Percentiles rank a stretch among this genome's conserved stretches.
Conservation (phyloP, 176 grass and related monocot genomes). For the sorghum (Sorghum bicolor) region DNA sequence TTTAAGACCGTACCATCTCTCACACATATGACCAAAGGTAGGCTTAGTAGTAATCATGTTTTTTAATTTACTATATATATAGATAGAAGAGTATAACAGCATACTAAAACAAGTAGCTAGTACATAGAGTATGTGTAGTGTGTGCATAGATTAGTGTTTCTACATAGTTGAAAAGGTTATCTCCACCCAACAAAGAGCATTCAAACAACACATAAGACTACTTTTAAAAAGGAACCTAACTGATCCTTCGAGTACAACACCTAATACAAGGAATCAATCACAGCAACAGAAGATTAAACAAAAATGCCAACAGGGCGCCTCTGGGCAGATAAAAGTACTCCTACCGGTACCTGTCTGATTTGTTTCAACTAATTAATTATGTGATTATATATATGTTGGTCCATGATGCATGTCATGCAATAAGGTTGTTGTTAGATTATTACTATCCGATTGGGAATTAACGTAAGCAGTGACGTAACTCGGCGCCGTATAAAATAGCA, state of each 20-base stretch:
- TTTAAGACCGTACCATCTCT: background rate
- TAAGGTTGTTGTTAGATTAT: constrained; percentile 35
- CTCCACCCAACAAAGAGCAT: constrained; percentile 14
- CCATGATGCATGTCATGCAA: constrained; percentile 30
- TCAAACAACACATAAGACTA: constrained; percentile 15
- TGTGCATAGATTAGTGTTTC: background rate
- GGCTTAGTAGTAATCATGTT: background rate
- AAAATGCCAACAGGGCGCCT: background rate
- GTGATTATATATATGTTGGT: background rate
- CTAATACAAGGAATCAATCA: constrained; percentile 60
- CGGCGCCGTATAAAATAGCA: constrained; percentile 25
- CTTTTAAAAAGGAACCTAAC: constrained; percentile 32
- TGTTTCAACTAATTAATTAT: background rate
- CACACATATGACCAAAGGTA: constrained; percentile 14
- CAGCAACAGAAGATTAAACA: constrained; percentile 19
- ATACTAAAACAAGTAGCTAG: constrained; percentile 33
- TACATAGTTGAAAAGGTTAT: constrained; percentile 25
- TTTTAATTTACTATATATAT: background rate
- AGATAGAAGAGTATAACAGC: background rate
- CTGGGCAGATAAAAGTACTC: constrained; percentile 27
- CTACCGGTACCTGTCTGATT: background rate
- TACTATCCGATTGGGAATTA: constrained; percentile 34
- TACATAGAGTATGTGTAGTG: background rate
- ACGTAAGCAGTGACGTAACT: constrained; percentile 86
- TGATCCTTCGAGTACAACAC: constrained; percentile 37